These are phyloP conservation scores for Salvia rosmarinus DNA, from an alignment of 257 asterid species.

Conservation along the genomic window DNA sequence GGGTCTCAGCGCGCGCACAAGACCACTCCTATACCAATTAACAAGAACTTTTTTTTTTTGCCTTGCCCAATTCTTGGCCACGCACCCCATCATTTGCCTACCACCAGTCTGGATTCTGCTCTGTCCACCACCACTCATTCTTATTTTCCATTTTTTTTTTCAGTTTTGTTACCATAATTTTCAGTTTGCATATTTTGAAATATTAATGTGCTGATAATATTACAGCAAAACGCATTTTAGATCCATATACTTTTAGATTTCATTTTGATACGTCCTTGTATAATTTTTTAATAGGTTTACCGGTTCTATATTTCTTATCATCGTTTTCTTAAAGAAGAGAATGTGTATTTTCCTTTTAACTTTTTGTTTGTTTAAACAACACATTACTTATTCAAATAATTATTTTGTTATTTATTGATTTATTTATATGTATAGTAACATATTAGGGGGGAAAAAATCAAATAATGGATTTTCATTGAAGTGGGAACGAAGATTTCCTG, in stretches of 20 bases:
- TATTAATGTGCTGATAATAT: neutral
- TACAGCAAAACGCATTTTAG: neutral
- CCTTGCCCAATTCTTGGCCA: constrained; percentile 30
- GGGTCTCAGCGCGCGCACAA: too few species aligned
- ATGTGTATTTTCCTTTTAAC: too few species aligned
- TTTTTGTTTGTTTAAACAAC: too few species aligned
- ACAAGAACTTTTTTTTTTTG: neutral
- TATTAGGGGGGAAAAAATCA: too few species aligned
- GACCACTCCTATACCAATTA: neutral
- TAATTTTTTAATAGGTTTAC: neutral
- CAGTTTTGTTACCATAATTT: neutral
- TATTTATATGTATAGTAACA: too few species aligned
- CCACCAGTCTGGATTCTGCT: constrained; percentile 35
- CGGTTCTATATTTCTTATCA: neutral
- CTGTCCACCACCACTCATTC: constrained; percentile 31
- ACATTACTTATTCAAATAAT: too few species aligned
- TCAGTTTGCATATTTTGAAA: neutral
- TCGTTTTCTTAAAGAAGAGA: too few species aligned
- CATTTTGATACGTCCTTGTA: too few species aligned
- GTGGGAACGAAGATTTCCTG: too few species aligned
- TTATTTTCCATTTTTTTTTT: neutral
- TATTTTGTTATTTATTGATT: too few species aligned
- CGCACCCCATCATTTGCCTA: constrained; percentile 29
- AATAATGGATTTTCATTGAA: too few species aligned
- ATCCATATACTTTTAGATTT: too few species aligned